Evolutionary conservation across 495 filamentous ascomycete genomes (phyloP).

Genomic region (Physcia stellaris): DNA sequence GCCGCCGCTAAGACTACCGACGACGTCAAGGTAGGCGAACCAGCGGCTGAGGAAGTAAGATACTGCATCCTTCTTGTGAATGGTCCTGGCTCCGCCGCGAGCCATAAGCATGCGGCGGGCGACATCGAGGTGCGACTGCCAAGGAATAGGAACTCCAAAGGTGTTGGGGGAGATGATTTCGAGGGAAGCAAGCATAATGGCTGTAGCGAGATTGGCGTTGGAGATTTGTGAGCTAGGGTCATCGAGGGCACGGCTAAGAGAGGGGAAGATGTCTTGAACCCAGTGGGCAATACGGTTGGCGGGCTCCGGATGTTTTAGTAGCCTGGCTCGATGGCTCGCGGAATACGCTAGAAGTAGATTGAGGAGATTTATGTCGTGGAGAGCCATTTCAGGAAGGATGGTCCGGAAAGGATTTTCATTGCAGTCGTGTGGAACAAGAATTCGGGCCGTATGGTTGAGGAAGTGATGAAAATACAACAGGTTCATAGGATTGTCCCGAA

Average conservation of each 20-base stretch:
- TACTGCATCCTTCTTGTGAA: slow-evolving; percentile 48
- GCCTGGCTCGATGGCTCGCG: slow-evolving; percentile 66
- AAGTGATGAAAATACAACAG: slow-evolving; percentile 68
- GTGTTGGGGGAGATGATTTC: slow-evolving; percentile 77
- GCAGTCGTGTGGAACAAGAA: slow-evolving; percentile 66
- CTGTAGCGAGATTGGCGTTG: slow-evolving; percentile 64
- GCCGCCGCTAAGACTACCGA: slow-evolving; percentile 62
- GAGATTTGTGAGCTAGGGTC: slow-evolving; percentile 45
- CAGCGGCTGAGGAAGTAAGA: slow-evolving; percentile 74
- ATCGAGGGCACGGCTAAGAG: slow-evolving; percentile 53
- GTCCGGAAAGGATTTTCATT: slow-evolving; percentile 58
- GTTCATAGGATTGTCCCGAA: slow-evolving; percentile 67
- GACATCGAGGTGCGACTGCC: slow-evolving; percentile 66
- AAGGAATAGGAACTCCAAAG: slow-evolving; percentile 58
- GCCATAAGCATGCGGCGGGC: slow-evolving; percentile 64
- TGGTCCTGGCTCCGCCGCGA: slow-evolving; percentile 43
- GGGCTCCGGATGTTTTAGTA: slow-evolving; percentile 62
- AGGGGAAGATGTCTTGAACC: slow-evolving; percentile 67
- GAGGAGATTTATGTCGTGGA: slow-evolving; percentile 52
- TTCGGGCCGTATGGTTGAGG: slow-evolving; percentile 62
- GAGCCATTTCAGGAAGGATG: slow-evolving; percentile 54
- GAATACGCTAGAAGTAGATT: slow-evolving; percentile 72
- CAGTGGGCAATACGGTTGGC: slow-evolving; percentile 63
- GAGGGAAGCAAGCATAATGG: slow-evolving; percentile 75
- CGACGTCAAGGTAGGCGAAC: slow-evolving; percentile 75